phyloP scores from a whole-genome alignment of 2,329 filamentous ascomycete species.

The Dactylellina parvicollis region DNA sequence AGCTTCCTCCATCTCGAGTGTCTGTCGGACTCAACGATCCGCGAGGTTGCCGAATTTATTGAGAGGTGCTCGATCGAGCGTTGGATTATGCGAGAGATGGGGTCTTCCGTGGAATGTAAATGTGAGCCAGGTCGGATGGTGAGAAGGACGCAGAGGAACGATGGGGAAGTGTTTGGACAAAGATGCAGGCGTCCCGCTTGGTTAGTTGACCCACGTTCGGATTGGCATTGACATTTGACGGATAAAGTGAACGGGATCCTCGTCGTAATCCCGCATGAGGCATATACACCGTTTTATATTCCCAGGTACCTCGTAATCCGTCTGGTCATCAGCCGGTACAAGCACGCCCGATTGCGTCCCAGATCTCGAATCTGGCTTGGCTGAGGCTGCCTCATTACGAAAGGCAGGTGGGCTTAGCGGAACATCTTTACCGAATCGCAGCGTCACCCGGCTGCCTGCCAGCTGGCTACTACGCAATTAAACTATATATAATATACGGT shows the following conservation, averaged over 20 bases:
- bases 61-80: too few species aligned
- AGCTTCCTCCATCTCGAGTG: slow-evolving; percentile 70
- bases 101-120: too few species aligned
- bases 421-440: too few species aligned
- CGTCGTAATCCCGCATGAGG: slow-evolving; percentile 43
- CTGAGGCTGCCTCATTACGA: slow-evolving; percentile 14
- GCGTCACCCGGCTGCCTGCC: too few species aligned
- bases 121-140: too few species aligned
- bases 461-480: too few species aligned
- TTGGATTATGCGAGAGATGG: too few species aligned
- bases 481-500: too few species aligned
- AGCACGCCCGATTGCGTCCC: background rate
- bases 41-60: too few species aligned
- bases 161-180: background rate
- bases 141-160: too few species aligned
- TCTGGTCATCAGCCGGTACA: background rate
- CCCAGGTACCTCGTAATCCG: background rate
- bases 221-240: background rate
- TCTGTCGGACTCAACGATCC: background rate
- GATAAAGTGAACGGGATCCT: slow-evolving; percentile 7
- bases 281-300: slow-evolving; percentile 22
- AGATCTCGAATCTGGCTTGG: slow-evolving; percentile 8
- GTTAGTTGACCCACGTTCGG: background rate
- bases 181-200: too few species aligned
- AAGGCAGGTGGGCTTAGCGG: slow-evolving; percentile 26